Base-by-base conservation (phyloP, 208 protist species). In the Wallacemonas sp. region DNA sequence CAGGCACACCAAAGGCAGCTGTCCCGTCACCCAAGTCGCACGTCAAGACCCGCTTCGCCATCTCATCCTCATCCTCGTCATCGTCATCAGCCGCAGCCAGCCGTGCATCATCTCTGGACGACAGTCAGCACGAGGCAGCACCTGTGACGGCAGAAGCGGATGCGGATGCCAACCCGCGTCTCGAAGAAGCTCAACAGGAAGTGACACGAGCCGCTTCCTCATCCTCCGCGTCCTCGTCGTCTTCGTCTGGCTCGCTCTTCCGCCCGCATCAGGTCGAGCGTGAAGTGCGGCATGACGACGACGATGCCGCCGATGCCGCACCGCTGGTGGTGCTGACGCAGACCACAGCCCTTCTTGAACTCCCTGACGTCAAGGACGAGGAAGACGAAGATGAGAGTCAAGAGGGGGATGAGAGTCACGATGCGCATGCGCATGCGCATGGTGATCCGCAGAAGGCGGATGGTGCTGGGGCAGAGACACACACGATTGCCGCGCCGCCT, bases 231-330 rank as follows among this genome's bases (percentile, higher is more conserved):
- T 41, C 52, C n/a, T 33, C 26, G 14, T 21, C 52, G 4, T 58
- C 52, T 3, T 58, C 52, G 6, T 58, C 52, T 19, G 34, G 52
- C 26, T 58, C 52, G 4, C 17, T 58, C n/a, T 58, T 58, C 29
- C 30, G 11, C 4, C 32, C 52, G 17, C 26, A 58, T n/a, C n/a
- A 58, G 9, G 52, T 58, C 16, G 12, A 33, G 52, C 26, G 6
- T 3, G 30, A 4, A 23, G 52, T 58, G 30, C 4, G 17, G 52
- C 26, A 5, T 3, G 30, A 4, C 16, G 32, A 24, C 14, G 6
- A 9, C 2, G 4, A 12, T 8, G 0, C 9, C 3, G 11, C 8
- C 0, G 12, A 33, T 3, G 30, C 26, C 4, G 52, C 24, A 9
- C 30, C 1, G 14, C 26, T 58, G 26, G 12, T 33, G 4, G 19